phyloP scores from a whole-genome alignment of 768 basidiomycete species.

The Dentipellis fragilis region DNA sequence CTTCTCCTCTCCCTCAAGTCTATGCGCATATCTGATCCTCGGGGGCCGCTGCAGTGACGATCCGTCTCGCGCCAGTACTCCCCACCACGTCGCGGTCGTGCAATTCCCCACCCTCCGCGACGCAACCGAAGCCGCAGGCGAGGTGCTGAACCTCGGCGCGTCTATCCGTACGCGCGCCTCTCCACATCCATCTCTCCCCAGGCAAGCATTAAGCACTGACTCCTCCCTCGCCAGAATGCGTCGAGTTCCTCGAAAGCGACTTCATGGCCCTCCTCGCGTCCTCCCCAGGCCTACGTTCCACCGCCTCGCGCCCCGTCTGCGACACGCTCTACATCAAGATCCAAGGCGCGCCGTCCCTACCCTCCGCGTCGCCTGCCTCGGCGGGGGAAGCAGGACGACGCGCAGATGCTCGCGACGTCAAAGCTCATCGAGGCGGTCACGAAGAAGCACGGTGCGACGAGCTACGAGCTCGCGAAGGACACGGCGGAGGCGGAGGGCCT shows the following conservation, averaged over 20 bases:
- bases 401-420: neutral
- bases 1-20: neutral
- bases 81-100: conserved; percentile 85
- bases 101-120: conserved; percentile 72
- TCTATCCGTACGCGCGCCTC: conserved; percentile 52
- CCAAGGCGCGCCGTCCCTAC: conserved; percentile 59
- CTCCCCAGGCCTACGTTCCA: conserved; percentile 50
- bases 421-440: neutral
- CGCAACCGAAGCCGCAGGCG: conserved; percentile 74
- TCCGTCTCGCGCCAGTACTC: conserved; percentile 69
- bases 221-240: conserved; percentile 47
- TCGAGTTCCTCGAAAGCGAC: conserved; percentile 75
- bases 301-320: conserved; percentile 52
- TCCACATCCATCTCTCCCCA: too few species aligned
- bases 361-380: conserved; percentile 53
- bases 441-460: neutral
- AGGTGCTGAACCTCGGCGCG: conserved; percentile 63
- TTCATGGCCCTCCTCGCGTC: conserved; percentile 29
- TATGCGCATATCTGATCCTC: neutral
- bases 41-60: conserved; percentile 45
- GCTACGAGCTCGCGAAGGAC: neutral
- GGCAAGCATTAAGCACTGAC: conserved; percentile 2
- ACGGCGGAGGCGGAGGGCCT: neutral
- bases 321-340: conserved; percentile 91
- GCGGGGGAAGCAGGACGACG: conserved; percentile 40